phyloP scores from a whole-genome alignment of 192 early-diverging fungal genomes.

The Linnemannia exigua region DNA sequence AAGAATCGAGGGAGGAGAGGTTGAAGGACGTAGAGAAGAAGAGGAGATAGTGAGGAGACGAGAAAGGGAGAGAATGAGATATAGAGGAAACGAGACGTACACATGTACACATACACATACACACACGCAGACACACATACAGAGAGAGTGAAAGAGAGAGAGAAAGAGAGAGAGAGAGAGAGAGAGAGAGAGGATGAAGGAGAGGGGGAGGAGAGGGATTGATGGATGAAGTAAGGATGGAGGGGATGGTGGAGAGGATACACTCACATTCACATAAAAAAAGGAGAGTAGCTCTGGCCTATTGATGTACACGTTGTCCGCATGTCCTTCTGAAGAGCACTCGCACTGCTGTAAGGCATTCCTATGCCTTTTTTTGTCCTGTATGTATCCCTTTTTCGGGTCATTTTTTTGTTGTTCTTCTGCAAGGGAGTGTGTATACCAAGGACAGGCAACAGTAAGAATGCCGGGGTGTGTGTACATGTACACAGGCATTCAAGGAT shows the following conservation, averaged over 20 bases:
- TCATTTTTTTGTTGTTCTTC: too few relatives aligned
- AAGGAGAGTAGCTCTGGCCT: background rate
- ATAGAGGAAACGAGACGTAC: too few relatives aligned
- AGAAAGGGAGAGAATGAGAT: background rate
- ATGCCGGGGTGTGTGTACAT: too few relatives aligned
- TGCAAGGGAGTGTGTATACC: too few relatives aligned
- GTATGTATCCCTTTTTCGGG: too few relatives aligned
- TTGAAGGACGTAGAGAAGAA: background rate
- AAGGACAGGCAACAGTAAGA: too few relatives aligned
- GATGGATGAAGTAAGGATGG: background rate
- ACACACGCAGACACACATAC: background rate
- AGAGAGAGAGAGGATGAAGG: background rate
- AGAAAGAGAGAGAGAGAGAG: background rate
- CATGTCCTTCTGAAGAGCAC: background rate
- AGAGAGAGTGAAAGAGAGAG: background rate
- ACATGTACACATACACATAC: background rate
- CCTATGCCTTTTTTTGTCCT: conserved; percentile 11
- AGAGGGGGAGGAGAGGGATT: background rate
- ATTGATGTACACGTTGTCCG: background rate
- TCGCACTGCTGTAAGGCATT: background rate
- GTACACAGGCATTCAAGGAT: too few relatives aligned
- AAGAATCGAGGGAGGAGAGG: background rate
- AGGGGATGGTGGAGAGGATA: background rate
- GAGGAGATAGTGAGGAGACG: background rate
- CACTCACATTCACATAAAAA: background rate